Evolutionary conservation across 208 protist species (phyloP), one percentile per base, ranked within the genome.

Genomic region (Trypanosoma platydactyli): DNA sequence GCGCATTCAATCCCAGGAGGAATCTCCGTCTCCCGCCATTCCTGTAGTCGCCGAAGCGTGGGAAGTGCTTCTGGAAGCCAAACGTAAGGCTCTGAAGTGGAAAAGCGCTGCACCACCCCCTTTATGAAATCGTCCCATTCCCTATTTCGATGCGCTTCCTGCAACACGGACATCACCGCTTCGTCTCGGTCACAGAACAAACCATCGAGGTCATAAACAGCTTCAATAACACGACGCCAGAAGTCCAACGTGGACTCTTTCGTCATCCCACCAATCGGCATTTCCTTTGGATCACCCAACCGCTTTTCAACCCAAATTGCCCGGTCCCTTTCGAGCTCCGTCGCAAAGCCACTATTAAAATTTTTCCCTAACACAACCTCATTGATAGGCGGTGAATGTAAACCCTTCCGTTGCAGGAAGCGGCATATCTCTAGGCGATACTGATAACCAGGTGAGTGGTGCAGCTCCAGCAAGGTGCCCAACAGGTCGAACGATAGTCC

Each of bases 401-500:
- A 30, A 13, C 73, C 74, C 52, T 77, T 71, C 12, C 70, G 11
- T 24, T 42, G 30, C n/a, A 92, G 69, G 35, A 84, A 90, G 1
- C 76, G 20, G 12, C 29, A 2, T n/a, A 86, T 77, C 29, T 77
- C 71, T 22, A 46, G 52, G 54, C 44, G 68, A 63, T 91, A 94
- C 71, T 94, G 88, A 55, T 72, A 65, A 24, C 84, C 88, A 0
- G 84, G 48, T n/a, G 83, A 77, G 18, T 52, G 64, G 5, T 64
- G 69, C 35, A 94, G 68, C 16, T 58, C 61, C 20, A 94, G 70
- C 3, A 94, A 53, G 5, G 88, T 88, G 13, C 69, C 71, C 24
- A 91, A 66, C 0, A 86, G 79, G 38, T 94, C 88, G 45, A 91
- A 86, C 52, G 81, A 91, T 52, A 94, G 58, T 15, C 76, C 78